Conservation (phyloP, 768 basidiomycete genomes). For the Antrodiella citrinella region DNA sequence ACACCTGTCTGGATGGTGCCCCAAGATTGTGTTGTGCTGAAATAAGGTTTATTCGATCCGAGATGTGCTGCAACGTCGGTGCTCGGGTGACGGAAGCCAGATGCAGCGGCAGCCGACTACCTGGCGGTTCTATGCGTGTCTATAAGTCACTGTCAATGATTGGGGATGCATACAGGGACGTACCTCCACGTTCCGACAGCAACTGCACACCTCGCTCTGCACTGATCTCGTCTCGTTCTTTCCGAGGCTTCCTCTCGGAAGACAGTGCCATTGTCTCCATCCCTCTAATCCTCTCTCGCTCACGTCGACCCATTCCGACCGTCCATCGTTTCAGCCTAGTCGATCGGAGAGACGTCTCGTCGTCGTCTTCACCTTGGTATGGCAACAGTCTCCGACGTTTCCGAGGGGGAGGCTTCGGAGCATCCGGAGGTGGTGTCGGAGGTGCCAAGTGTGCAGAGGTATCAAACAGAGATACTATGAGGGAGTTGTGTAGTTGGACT, state of each 20-base stretch:
- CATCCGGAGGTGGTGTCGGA: conserved; percentile 54
- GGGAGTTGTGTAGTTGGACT: conserved; percentile 79
- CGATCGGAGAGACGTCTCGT: conserved; percentile 51
- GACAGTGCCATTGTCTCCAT: conserved; percentile 36
- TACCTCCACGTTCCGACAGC: conserved; percentile 60
- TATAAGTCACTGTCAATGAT: neutral
- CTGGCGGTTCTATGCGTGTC: conserved; percentile 46
- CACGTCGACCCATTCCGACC: conserved; percentile 60
- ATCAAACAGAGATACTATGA: conserved; percentile 78
- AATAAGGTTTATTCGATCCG: conserved; percentile 74
- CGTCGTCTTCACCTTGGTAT: conserved; percentile 60
- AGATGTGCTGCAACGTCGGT: conserved; percentile 68
- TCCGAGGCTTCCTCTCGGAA: conserved; percentile 35
- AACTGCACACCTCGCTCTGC: conserved; percentile 62
- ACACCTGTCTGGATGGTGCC: conserved; percentile 52
- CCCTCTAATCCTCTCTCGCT: conserved; percentile 60
- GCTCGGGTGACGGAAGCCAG: conserved; percentile 68
- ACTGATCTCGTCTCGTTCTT: conserved; percentile 58
- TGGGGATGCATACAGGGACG: no score
- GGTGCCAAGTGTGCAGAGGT: conserved; percentile 65
- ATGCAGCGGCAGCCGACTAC: conserved; percentile 62
- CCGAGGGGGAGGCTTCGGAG: conserved; percentile 55
- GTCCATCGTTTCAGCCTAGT: conserved; percentile 67
- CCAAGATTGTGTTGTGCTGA: conserved; percentile 69
- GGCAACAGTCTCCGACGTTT: conserved; percentile 63